A percentile compares a stretch with the other conserved stretches of the same genome.
phyloP scores from a whole-genome alignment of 306 rosid species.

The Rubus idaeus region DNA sequence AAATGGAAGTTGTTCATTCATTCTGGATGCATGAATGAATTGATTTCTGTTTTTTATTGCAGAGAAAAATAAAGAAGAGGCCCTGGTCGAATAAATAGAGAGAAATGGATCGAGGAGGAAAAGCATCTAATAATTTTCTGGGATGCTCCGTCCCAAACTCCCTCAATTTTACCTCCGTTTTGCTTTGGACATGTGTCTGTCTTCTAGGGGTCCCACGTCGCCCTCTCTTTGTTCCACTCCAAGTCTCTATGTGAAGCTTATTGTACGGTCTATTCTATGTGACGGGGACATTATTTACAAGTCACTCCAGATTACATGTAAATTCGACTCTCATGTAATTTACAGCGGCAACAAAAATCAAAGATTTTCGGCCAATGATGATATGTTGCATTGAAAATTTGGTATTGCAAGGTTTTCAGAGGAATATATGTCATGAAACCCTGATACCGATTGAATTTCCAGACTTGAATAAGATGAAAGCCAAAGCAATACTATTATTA shows the following conservation, averaged over 20 bases:
- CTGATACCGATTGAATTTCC: background rate
- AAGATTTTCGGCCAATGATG: no score
- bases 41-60: background rate
- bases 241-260: conserved; percentile 1
- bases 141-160: conserved; percentile 14
- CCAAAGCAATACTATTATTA: background rate
- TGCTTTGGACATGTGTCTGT: background rate
- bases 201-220: conserved; percentile 11
- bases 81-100: background rate
- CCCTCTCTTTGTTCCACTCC: background rate
- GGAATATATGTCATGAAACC: background rate
- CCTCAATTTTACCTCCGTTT: conserved; percentile 11
- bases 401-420: no score
- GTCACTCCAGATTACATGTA: background rate
- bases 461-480: background rate
- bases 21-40: background rate
- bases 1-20: background rate
- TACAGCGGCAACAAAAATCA: no score
- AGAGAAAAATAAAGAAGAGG: no score
- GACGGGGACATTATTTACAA: no score
- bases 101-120: background rate
- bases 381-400: no score
- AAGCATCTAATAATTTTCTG: conserved; percentile 9
- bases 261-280: no score
- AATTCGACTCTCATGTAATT: no score